Conservation (phyloP, 805 yeast genomes). For the Starmerella vaccinii region DNA sequence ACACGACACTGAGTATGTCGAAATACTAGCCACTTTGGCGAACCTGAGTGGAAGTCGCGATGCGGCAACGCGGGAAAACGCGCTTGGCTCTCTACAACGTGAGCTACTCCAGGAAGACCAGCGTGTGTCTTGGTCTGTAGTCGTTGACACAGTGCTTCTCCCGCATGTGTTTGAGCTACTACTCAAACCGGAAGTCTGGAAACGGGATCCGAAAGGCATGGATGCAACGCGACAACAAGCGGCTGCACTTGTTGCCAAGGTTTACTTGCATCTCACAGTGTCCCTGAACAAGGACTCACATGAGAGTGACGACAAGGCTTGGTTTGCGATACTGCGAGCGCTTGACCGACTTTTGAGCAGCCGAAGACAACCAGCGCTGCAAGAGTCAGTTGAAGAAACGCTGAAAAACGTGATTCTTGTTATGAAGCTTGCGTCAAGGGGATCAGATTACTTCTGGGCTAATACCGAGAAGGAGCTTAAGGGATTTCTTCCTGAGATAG, state of each 20-base stretch:
- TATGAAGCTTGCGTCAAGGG: slow-evolving; percentile 30
- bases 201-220: slow-evolving; percentile 55
- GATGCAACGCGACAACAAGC: slow-evolving; percentile 56
- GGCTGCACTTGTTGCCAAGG: slow-evolving; percentile 55
- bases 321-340: slow-evolving; percentile 33
- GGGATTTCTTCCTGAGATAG: slow-evolving; percentile 33
- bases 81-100: slow-evolving; percentile 38
- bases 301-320: slow-evolving; percentile 28
- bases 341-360: slow-evolving; percentile 34
- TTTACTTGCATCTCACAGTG: slow-evolving; percentile 39
- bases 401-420: slow-evolving; percentile 36
- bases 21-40: slow-evolving; percentile 10
- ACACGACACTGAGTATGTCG: slow-evolving; percentile 4
- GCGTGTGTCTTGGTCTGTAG: slow-evolving; percentile 28
- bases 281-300: slow-evolving; percentile 29
- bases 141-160: slow-evolving; percentile 65
- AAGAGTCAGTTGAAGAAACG: slow-evolving; percentile 35
- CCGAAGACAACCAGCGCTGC: slow-evolving; percentile 32
- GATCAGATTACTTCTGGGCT: slow-evolving; percentile 31
- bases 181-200: slow-evolving; percentile 51
- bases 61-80: slow-evolving; percentile 20
- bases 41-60: slow-evolving; percentile 6
- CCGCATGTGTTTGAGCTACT: slow-evolving; percentile 55
- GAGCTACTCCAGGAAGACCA: slow-evolving; percentile 37
- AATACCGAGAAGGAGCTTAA: slow-evolving; percentile 32